A percentile compares a stretch with the other conserved stretches of the same genome.
These are phyloP conservation scores for Penicillium herquei DNA, from an alignment of 495 filamentous ascomycete species.

Conservation along the genomic window DNA sequence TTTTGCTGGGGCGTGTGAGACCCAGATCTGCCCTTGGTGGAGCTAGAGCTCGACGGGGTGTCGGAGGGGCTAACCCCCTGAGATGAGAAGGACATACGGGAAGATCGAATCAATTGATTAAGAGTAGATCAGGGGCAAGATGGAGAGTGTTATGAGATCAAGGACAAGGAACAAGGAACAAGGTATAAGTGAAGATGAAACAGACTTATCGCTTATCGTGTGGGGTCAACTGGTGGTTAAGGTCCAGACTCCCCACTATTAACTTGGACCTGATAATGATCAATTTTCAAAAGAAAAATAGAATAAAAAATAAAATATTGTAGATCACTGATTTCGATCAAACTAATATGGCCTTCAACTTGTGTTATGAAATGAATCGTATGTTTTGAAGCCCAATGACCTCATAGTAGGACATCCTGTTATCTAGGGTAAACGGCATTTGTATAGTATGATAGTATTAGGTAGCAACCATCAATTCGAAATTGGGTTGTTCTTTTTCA, in stretches of 20 bases:
- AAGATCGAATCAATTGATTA: constrained; percentile 20
- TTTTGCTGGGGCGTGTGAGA: constrained; percentile 33
- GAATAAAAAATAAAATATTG: no score
- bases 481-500: no score
- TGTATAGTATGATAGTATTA: no score
- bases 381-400: no score
- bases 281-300: no score
- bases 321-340: no score
- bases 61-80: constrained; percentile 20
- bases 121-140: constrained; percentile 8
- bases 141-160: not conserved
- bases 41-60: constrained; percentile 23
- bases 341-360: no score
- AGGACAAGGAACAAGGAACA: not conserved
- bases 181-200: constrained; percentile 1
- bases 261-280: no score
- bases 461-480: no score
- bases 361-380: no score
- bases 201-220: constrained; percentile 16
- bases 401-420: no score
- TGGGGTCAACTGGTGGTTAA: constrained; percentile 1
- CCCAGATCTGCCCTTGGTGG: constrained; percentile 23
- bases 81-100: constrained; percentile 30
- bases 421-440: no score
- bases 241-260: not conserved